Percentiles rank a stretch among this genome's conserved stretches.
Evolutionary conservation across 2,329 filamentous ascomycete species (phyloP).

Genomic region (Cryphonectria nitschkei): DNA sequence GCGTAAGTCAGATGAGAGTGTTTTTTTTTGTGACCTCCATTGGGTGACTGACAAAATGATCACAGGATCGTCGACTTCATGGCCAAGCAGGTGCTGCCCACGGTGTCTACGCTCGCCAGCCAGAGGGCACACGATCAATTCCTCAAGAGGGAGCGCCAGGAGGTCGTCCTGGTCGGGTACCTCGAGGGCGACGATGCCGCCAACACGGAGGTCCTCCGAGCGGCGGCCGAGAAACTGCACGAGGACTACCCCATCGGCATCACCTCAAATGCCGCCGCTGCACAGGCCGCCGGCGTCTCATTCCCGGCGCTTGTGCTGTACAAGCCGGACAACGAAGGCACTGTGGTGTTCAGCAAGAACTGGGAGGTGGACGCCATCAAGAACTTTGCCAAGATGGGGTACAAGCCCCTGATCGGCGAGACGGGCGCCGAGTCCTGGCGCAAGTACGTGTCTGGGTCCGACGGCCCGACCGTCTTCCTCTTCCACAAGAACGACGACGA

Average conservation of each 20-base stretch:
- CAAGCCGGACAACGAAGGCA: slow-evolving; percentile 98
- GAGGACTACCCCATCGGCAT: slow-evolving; percentile 93
- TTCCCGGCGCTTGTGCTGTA: slow-evolving; percentile 89
- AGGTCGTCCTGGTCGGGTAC: slow-evolving; percentile 92
- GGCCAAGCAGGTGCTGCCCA: slow-evolving; percentile 95
- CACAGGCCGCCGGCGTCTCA: slow-evolving; percentile 86
- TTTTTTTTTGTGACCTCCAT: neutral
- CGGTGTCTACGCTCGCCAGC: slow-evolving; percentile 80
- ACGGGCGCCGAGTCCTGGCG: slow-evolving; percentile 96
- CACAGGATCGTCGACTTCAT: slow-evolving; percentile 79
- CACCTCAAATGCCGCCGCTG: slow-evolving; percentile 78
- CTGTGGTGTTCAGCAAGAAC: slow-evolving; percentile 78
- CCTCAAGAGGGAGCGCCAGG: slow-evolving; percentile 92
- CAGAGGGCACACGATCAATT: slow-evolving; percentile 89
- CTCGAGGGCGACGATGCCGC: slow-evolving; percentile 78
- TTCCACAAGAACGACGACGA: slow-evolving; percentile 92
- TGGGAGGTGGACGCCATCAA: slow-evolving; percentile 81
- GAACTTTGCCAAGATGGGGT: slow-evolving; percentile 80
- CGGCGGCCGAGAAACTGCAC: slow-evolving; percentile 74
- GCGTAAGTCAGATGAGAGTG: slow-evolving; percentile 52
- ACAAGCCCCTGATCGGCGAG: slow-evolving; percentile 91
- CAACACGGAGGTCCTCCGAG: slow-evolving; percentile 80
- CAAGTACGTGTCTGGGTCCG: slow-evolving; percentile 83
- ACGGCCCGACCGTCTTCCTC: slow-evolving; percentile 93
- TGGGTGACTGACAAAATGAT: neutral